Evolutionary conservation across 352 stramenopile genomes (phyloP).

Genomic region (Blastocystis sp.): DNA sequence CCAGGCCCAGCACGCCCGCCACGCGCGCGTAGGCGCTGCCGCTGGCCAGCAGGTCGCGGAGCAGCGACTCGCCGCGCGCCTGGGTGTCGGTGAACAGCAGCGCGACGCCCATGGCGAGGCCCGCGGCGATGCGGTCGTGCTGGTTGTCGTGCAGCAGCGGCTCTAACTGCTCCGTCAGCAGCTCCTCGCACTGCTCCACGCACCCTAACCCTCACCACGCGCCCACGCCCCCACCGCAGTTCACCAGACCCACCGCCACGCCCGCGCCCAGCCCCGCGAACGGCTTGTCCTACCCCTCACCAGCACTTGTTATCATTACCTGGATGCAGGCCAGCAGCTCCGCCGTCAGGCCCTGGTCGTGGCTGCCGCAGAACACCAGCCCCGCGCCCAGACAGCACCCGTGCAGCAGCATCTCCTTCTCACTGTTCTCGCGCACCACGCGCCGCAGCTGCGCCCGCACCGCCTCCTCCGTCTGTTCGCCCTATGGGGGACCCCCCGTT

Average conservation of each 20-base stretch:
- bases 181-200: constrained; percentile 71
- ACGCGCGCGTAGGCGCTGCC: constrained; percentile 87
- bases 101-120: constrained; percentile 92
- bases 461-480: neutral
- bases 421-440: constrained; percentile 72
- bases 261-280: constrained; percentile 93
- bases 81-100: constrained; percentile 81
- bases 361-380: constrained; percentile 77
- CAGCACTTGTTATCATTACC: constrained; percentile 82
- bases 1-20: constrained; percentile 93
- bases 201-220: constrained; percentile 74
- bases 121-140: constrained; percentile 99
- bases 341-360: constrained; percentile 33
- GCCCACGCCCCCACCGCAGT: neutral
- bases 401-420: constrained; percentile 94
- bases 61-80: constrained; percentile 89
- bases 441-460: constrained; percentile 3
- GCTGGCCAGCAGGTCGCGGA: constrained; percentile 92
- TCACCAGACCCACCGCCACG: constrained; percentile 91
- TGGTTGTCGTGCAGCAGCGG: constrained; percentile 94
- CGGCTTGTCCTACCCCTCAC: constrained; percentile 89
- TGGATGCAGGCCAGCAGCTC: constrained; percentile 73
- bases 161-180: constrained; percentile 88
- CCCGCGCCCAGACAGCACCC: constrained; percentile 92
- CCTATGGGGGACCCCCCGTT: constrained; percentile 4